Evolutionary conservation across 306 rosid species (phyloP), one percentile per base, ranked within the genome.

Genomic region (Hippophae tibetana): DNA sequence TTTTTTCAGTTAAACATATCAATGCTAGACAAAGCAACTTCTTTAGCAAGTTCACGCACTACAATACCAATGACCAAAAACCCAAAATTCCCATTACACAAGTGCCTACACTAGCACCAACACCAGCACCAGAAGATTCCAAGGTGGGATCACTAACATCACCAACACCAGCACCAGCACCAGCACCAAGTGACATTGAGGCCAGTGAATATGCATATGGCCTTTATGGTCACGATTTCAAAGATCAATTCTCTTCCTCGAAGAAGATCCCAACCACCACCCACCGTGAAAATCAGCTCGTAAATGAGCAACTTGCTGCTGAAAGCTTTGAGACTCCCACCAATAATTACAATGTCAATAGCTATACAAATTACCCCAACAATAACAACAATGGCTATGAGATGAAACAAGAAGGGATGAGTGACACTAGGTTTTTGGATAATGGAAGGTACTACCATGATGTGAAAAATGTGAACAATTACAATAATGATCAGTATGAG

Each of bases 391-490:
- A 66, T 26, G 26, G 68, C 27, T 59, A 68, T 57, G 78, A 79
- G 44, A 60, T 47, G 54, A 63, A 78, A 51, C 73, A 62, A 42
- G 79, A 85, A 68, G 96, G 90, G 66, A 79, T 81, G 97, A 89
- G 95, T 69, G 90, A 89, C 68, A 85, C 90, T n/a, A 77, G 90
- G 82, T 79, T 67, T 58, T 2, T 69, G 79, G 86, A 85, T 68
- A 78, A 83, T 57, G 89, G 85, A 3, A 83, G 51, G 78, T 81
- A 83, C 58, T 60, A 10, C 64, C 43, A 64, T 48, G 46, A 68
- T 45, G 69, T 66, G 47, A 61, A 74, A 52, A 56, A 31, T 73
- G 66, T 71, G 27, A 67, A 69, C 52, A 78, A 61, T 13, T 3
- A 55, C 23, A 27, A 54, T 10, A 44, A 41, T 53, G 66, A 63